Conservation (phyloP, 139 green algal species). For the Pseudopediastrum boryanum region DNA sequence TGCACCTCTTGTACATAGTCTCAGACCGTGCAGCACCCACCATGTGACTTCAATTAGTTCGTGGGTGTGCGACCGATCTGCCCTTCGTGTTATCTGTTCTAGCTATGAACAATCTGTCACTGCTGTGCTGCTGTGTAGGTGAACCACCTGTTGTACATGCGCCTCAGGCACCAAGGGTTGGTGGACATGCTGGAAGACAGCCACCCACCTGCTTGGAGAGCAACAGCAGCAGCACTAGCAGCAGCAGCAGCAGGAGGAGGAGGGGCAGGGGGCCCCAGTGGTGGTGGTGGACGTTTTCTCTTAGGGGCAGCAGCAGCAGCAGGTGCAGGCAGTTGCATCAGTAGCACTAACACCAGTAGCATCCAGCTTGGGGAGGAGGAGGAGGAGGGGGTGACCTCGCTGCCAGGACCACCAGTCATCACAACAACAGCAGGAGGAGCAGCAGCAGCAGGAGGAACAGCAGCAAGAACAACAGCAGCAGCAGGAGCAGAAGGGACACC, state of each 20-base stretch:
- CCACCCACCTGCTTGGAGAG: background rate
- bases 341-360: background rate
- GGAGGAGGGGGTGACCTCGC: too few species aligned
- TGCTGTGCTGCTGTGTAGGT: constrained; percentile 2
- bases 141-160: constrained; percentile 35
- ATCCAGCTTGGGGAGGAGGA: background rate
- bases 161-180: background rate
- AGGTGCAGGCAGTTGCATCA: background rate
- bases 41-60: too few species aligned
- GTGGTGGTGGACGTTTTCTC: too few species aligned
- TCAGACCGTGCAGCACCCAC: too few species aligned
- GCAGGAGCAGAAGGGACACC: background rate
- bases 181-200: constrained; percentile 29
- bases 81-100: background rate
- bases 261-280: constrained; percentile 2
- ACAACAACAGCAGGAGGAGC: background rate
- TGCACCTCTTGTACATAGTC: too few species aligned
- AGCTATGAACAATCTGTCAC: background rate
- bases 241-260: background rate
- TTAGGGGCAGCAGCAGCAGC: too few species aligned
- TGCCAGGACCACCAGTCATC: too few species aligned
- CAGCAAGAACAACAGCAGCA: background rate
- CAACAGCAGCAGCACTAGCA: background rate
- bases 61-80: too few species aligned
- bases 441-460: background rate